These are phyloP conservation scores for Castanea crenata DNA, from an alignment of 306 rosid genomes.

Conservation along the genomic window DNA sequence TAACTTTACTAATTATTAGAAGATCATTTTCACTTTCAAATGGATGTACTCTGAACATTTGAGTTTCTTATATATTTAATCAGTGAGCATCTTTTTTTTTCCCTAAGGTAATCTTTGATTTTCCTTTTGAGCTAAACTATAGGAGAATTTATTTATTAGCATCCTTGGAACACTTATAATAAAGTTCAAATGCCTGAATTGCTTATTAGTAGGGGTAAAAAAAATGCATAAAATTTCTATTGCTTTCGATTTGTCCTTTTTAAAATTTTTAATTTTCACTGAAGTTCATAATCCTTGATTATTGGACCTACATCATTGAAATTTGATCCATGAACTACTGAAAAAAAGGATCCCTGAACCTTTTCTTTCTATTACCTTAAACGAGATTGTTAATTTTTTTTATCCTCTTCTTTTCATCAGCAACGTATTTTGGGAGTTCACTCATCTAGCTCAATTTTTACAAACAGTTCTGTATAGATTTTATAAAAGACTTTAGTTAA, in stretches of 20 bases:
- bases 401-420: too few species aligned
- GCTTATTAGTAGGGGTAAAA: neutral
- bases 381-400: too few species aligned
- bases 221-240: neutral
- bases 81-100: too few species aligned
- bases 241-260: neutral
- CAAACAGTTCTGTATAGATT: neutral
- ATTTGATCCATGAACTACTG: neutral
- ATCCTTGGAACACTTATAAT: neutral
- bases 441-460: neutral
- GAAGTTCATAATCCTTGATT: neutral
- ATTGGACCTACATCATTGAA: neutral
- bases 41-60: too few species aligned
- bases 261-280: neutral
- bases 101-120: too few species aligned
- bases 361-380: too few species aligned
- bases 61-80: too few species aligned
- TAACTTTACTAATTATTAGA: too few species aligned
- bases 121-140: too few species aligned
- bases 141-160: neutral
- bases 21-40: too few species aligned
- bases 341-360: neutral
- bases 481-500: neutral
- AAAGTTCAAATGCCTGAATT: neutral
- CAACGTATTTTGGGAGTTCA: neutral